phyloP scores from a whole-genome alignment of 768 basidiomycete species.

The Xerocomus spinulosus region DNA sequence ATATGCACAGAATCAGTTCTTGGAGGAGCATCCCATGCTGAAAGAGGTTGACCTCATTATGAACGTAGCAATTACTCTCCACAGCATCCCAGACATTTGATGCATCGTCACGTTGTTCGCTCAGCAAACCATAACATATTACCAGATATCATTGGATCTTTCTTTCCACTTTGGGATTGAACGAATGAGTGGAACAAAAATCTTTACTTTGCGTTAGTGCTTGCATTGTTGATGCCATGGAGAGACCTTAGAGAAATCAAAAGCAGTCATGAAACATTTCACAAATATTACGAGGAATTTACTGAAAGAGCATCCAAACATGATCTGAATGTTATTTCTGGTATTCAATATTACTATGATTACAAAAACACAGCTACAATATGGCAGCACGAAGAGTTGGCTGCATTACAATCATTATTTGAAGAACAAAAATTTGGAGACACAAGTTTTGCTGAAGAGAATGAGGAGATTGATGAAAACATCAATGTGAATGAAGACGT shows the following conservation, averaged over 20 bases:
- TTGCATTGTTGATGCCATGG: background rate
- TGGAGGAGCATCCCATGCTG: too few relatives aligned
- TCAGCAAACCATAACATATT: background rate
- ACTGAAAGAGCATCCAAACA: background rate
- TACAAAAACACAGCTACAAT: too few relatives aligned
- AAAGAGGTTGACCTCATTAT: background rate
- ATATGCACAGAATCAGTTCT: too few relatives aligned
- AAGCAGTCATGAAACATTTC: background rate
- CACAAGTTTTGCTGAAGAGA: too few relatives aligned
- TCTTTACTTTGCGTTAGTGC: background rate
- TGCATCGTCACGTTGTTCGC: background rate
- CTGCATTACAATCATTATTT: too few relatives aligned
- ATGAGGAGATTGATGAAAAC: too few relatives aligned
- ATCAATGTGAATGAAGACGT: too few relatives aligned
- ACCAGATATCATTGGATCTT: background rate
- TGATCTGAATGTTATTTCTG: background rate
- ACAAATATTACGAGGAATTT: background rate
- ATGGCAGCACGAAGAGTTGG: too few relatives aligned
- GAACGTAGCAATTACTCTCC: background rate
- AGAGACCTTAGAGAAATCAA: background rate
- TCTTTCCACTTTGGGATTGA: background rate
- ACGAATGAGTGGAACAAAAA: background rate
- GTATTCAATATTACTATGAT: background rate
- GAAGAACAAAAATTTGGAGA: too few relatives aligned
- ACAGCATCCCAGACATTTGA: background rate